These are phyloP conservation scores for Eucalyptus shirleyi DNA, from an alignment of 345 rosid genomes.

Conservation along the genomic window DNA sequence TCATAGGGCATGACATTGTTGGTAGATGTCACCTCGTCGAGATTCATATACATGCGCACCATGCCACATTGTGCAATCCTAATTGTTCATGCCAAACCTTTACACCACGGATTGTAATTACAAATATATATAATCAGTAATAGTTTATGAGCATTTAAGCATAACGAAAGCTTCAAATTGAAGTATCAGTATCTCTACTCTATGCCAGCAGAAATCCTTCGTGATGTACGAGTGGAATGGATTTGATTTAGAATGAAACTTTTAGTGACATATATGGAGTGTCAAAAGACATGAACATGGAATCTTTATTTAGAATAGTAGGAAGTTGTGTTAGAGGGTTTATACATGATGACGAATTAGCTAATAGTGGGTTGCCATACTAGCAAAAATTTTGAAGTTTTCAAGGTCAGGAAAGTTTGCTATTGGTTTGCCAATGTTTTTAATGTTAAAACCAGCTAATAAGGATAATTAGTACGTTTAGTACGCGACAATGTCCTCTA, in stretches of 20 bases:
- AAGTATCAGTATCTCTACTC: too few relatives aligned
- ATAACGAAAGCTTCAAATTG: too few relatives aligned
- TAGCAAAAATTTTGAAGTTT: background rate
- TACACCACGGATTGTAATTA: too few relatives aligned
- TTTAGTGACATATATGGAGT: background rate
- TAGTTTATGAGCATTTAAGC: background rate
- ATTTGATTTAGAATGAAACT: background rate
- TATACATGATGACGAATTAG: background rate
- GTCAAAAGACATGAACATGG: background rate
- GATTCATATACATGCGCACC: background rate
- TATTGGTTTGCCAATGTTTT: too few relatives aligned
- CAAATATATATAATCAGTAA: too few relatives aligned
- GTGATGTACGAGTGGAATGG: background rate
- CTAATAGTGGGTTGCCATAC: background rate
- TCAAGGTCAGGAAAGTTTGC: too few relatives aligned
- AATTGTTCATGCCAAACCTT: background rate
- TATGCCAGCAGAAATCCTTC: too few relatives aligned
- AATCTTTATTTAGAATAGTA: background rate
- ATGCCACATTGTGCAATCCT: background rate
- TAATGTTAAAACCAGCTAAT: too few relatives aligned
- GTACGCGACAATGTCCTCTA: background rate
- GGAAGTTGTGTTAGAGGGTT: background rate
- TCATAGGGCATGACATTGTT: background rate
- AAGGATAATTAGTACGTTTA: too few relatives aligned
- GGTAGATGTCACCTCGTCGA: background rate